Conservation (phyloP, 2,329 filamentous ascomycete species). For the Verticillium zaregamsianum region DNA sequence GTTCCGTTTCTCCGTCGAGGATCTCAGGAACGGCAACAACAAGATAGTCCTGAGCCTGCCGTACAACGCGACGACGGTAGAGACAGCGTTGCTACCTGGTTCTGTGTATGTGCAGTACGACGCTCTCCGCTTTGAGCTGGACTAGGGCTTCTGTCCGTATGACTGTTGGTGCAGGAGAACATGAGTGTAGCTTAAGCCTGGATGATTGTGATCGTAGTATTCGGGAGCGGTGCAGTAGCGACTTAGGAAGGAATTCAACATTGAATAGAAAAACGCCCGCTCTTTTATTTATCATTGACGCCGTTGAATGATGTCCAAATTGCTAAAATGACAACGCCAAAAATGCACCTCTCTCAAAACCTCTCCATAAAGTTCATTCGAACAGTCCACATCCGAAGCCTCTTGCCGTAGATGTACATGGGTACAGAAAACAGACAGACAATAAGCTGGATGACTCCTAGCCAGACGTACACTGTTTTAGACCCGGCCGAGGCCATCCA, state of each 20-base stretch:
- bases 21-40: slow-evolving; percentile 49
- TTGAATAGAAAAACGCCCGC: too few species aligned
- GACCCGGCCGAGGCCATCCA: slow-evolving; percentile 77
- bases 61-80: slow-evolving; percentile 53
- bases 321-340: too few species aligned
- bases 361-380: slow-evolving; percentile 83
- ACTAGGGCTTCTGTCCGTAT: slow-evolving; percentile 16
- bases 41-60: slow-evolving; percentile 54
- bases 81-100: slow-evolving; percentile 50
- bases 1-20: slow-evolving; percentile 47
- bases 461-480: slow-evolving; percentile 73
- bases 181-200: too few species aligned
- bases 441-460: slow-evolving; percentile 81
- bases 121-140: slow-evolving; percentile 55
- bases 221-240: too few species aligned
- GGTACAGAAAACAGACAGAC: slow-evolving; percentile 74
- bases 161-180: too few species aligned
- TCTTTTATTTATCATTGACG: too few species aligned
- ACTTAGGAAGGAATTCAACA: too few species aligned
- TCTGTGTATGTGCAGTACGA: slow-evolving; percentile 63
- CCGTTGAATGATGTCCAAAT: too few species aligned
- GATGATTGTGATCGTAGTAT: too few species aligned
- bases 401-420: slow-evolving; percentile 92
- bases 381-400: slow-evolving; percentile 93
- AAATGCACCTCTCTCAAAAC: slow-evolving; percentile 28